These are phyloP conservation scores for Clarireedia hainanense DNA, from an alignment of 2,329 filamentous ascomycete genomes.

Conservation along the genomic window DNA sequence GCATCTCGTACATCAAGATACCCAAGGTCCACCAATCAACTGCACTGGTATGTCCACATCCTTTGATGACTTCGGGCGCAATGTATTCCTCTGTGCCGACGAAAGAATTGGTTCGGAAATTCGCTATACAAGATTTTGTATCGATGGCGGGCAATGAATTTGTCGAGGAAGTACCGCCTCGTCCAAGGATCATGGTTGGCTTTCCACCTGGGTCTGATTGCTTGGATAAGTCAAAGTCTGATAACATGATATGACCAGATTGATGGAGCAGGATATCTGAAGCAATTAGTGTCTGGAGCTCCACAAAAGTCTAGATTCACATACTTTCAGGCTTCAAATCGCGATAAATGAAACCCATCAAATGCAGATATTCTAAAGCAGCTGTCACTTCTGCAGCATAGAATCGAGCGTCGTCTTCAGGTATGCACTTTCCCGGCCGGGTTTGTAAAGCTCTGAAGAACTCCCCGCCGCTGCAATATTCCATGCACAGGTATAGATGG, in stretches of 20 bases:
- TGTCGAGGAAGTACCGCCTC: constrained; percentile 67
- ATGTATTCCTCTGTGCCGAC: constrained; percentile 99
- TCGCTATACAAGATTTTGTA: constrained; percentile 94
- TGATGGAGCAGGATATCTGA: constrained; percentile 94
- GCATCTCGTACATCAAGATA: constrained; percentile 97
- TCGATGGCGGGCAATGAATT: constrained; percentile 93
- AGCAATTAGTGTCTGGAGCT: constrained; percentile 31
- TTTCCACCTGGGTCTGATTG: constrained; percentile 94
- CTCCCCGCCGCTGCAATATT: constrained; percentile 97
- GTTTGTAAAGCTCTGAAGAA: constrained; percentile 97
- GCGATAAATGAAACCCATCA: constrained; percentile 99
- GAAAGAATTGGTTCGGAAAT: constrained; percentile 97
- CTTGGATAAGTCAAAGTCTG: constrained; percentile 96
- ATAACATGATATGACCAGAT: constrained; percentile 99
- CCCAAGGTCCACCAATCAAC: constrained; percentile 99
- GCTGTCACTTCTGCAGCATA: constrained; percentile 97
- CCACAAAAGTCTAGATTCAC: constrained; percentile 31
- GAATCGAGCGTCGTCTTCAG: constrained; percentile 93
- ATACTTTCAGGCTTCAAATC: constrained; percentile 94
- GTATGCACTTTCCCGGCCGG: constrained; percentile 91
- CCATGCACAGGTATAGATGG: constrained; percentile 98
- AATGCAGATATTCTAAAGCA: constrained; percentile 88
- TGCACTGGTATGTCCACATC: constrained; percentile 93
- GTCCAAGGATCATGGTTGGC: constrained; percentile 91
- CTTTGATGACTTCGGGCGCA: constrained; percentile 96